Evolutionary conservation across 129 eudicot species (phyloP).

Genomic region (Saposhnikovia divaricata): DNA sequence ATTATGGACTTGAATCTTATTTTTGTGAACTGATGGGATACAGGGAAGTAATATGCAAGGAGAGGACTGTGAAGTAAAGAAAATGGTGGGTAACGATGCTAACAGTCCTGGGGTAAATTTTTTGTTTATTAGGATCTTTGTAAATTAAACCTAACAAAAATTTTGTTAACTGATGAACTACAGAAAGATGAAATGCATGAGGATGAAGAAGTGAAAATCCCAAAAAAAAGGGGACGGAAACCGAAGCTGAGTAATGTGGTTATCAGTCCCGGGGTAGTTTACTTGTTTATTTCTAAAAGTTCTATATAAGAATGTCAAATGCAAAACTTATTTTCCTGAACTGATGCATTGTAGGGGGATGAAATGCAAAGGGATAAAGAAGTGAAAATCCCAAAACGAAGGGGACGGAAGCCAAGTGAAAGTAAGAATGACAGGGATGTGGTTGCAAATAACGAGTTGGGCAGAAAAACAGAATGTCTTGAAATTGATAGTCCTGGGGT

Average conservation of each 20-base stretch:
- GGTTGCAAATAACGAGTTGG: neutral
- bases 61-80: neutral
- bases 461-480: neutral
- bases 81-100: neutral
- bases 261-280: neutral
- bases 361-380: neutral
- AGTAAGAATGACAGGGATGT: neutral
- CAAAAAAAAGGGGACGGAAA: neutral
- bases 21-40: neutral
- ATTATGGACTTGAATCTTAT: neutral
- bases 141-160: neutral
- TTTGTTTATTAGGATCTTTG: neutral
- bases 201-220: neutral
- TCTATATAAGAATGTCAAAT: neutral
- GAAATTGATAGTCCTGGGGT: neutral
- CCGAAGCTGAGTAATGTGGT: neutral
- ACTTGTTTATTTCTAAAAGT: neutral
- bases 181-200: neutral
- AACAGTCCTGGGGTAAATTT: neutral
- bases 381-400: neutral
- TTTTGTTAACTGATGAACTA: neutral
- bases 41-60: conserved; percentile 2
- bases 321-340: neutral
- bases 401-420: conserved; percentile 1
- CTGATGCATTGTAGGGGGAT: neutral